These are phyloP conservation scores for Pistacia integerrima DNA, from an alignment of 345 rosid species.

Conservation along the genomic window DNA sequence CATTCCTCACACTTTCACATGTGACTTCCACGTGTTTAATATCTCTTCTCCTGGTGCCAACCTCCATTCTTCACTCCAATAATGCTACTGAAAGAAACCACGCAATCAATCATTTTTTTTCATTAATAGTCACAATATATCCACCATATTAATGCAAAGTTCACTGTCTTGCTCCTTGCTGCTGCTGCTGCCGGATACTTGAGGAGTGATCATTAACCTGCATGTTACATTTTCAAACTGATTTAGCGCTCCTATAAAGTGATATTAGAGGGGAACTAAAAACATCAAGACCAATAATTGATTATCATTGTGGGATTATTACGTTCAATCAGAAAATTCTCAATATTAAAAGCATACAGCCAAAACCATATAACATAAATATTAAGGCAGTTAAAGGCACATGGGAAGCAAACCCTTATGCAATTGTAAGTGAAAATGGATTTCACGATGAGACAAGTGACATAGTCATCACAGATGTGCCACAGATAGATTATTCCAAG, in stretches of 20 bases:
- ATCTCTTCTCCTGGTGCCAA: neutral
- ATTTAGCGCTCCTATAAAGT: neutral
- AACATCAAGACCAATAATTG: neutral
- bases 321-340: neutral
- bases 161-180: neutral
- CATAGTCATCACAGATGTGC: neutral
- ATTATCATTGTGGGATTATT: neutral
- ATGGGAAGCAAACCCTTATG: neutral
- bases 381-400: neutral
- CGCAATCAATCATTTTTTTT: neutral
- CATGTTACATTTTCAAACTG: neutral
- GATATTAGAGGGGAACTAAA: neutral
- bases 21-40: constrained; percentile 32
- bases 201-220: neutral
- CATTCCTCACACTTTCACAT: constrained; percentile 23
- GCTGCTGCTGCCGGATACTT: too few relatives aligned
- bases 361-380: neutral
- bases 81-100: constrained; percentile 1
- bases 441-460: neutral
- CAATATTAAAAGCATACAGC: neutral
- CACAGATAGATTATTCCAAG: neutral
- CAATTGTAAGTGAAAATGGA: neutral
- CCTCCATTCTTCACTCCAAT: constrained; percentile 8
- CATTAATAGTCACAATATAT: too few relatives aligned
- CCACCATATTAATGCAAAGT: neutral